These are phyloP conservation scores for Xylaria grammica DNA, from an alignment of 495 filamentous ascomycete species.

Conservation along the genomic window DNA sequence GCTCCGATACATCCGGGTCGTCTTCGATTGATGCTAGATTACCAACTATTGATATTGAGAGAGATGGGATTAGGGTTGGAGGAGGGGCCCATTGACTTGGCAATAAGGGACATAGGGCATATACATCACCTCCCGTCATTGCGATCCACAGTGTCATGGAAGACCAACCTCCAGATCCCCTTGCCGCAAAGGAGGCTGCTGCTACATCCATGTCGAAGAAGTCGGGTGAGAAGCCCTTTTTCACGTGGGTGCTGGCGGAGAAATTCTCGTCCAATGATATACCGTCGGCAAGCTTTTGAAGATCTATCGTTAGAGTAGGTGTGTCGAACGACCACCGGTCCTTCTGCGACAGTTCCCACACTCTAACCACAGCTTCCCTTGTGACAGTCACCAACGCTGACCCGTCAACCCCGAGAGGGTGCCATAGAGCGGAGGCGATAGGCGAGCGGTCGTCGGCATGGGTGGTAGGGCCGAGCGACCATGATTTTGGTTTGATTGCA, in stretches of 20 bases:
- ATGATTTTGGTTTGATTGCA: slow-evolving; percentile 77
- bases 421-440: slow-evolving; percentile 80
- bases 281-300: slow-evolving; percentile 81
- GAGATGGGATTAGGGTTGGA: slow-evolving; percentile 72
- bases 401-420: slow-evolving; percentile 76
- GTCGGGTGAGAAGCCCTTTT: slow-evolving; percentile 83
- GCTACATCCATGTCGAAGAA: slow-evolving; percentile 85
- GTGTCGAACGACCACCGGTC: slow-evolving; percentile 84
- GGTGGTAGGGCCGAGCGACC: slow-evolving; percentile 83
- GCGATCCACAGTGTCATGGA: slow-evolving; percentile 92
- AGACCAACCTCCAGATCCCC: slow-evolving; percentile 81
- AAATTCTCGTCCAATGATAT: slow-evolving; percentile 78
- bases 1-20: slow-evolving; percentile 56
- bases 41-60: slow-evolving; percentile 74
- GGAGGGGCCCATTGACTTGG: slow-evolving; percentile 83
- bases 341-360: slow-evolving; percentile 83
- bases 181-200: slow-evolving; percentile 80
- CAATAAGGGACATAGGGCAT: slow-evolving; percentile 86
- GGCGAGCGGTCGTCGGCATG: slow-evolving; percentile 83
- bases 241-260: slow-evolving; percentile 69
- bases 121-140: slow-evolving; percentile 86
- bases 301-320: slow-evolving; percentile 79
- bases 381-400: slow-evolving; percentile 83
- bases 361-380: slow-evolving; percentile 78
- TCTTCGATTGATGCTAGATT: slow-evolving; percentile 66